Conservation (phyloP, 805 yeast species). For the Debaryomyces prosopidis region DNA sequence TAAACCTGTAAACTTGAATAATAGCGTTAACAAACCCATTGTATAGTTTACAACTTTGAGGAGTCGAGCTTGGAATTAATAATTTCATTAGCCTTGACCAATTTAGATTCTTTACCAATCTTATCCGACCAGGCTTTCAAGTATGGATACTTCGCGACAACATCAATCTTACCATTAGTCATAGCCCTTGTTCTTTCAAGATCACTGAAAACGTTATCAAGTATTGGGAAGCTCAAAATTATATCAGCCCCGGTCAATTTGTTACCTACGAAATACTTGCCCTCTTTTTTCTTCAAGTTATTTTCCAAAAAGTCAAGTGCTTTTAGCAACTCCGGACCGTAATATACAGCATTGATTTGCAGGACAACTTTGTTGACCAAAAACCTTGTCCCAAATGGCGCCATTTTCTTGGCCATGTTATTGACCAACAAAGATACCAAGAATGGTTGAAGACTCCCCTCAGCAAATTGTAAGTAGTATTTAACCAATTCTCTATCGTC, state of each 20-base stretch:
- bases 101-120: constrained; percentile 12
- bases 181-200: constrained; percentile 20
- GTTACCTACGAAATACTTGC: constrained; percentile 48
- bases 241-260: constrained; percentile 59
- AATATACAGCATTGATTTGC: constrained; percentile 26
- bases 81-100: constrained; percentile 14
- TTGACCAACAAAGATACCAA: constrained; percentile 35
- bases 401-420: constrained; percentile 20
- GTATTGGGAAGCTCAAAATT: constrained; percentile 49
- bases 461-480: constrained; percentile 58
- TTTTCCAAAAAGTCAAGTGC: constrained; percentile 30
- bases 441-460: constrained; percentile 59
- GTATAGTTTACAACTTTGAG: not conserved
- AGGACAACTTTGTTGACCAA: constrained; percentile 22
- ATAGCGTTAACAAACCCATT: too few relatives aligned
- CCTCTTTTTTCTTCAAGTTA: constrained; percentile 21
- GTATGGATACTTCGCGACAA: constrained; percentile 18
- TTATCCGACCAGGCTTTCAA: constrained; percentile 22
- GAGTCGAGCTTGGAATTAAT: not conserved
- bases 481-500: constrained; percentile 46
- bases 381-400: constrained; percentile 27
- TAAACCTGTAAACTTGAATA: too few relatives aligned
- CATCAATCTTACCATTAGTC: constrained; percentile 14
- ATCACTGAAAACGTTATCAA: constrained; percentile 23
- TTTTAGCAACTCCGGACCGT: constrained; percentile 21